A percentile compares a stretch with the other conserved stretches of the same genome.
phyloP scores from a whole-genome alignment of 1,284 basidiomycete genomes.

The Psilocybe mexicana region DNA sequence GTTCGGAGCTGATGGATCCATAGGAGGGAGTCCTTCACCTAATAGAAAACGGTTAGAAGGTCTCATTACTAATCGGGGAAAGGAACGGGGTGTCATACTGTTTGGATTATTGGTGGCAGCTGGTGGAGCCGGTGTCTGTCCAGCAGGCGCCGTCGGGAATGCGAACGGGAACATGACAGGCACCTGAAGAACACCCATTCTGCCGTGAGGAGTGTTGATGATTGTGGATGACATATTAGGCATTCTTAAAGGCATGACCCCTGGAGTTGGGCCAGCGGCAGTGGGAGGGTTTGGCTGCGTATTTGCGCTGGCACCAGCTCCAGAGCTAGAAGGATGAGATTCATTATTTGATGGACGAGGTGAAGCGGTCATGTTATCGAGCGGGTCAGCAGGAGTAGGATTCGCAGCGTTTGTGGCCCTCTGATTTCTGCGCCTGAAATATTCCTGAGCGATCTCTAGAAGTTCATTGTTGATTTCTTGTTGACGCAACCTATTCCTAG shows the following conservation, averaged over 20 bases:
- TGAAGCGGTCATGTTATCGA: too few species aligned
- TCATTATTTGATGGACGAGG: too few species aligned
- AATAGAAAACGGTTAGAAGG: neutral
- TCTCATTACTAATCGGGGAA: neutral
- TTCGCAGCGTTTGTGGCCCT: neutral
- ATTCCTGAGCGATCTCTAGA: too few species aligned
- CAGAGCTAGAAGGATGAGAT: neutral
- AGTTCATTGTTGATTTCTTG: too few species aligned
- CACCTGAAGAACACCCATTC: conserved; percentile 3
- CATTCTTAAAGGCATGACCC: neutral
- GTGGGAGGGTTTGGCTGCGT: neutral
- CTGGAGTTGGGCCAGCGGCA: neutral
- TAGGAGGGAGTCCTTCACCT: neutral
- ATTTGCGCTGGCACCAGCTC: neutral
- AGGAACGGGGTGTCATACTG: neutral
- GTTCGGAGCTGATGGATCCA: neutral
- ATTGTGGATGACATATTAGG: conserved; percentile 1
- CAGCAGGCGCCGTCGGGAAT: neutral
- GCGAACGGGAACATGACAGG: conserved; percentile 16
- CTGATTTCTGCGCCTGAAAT: neutral
- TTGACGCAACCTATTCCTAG: too few species aligned
- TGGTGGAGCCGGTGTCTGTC: neutral
- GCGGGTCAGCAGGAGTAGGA: neutral
- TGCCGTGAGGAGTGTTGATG: conserved; percentile 8
- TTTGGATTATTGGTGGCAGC: neutral